phyloP scores from a whole-genome alignment of 1,284 basidiomycete genomes.

The Microbotryomycetes sp. region DNA sequence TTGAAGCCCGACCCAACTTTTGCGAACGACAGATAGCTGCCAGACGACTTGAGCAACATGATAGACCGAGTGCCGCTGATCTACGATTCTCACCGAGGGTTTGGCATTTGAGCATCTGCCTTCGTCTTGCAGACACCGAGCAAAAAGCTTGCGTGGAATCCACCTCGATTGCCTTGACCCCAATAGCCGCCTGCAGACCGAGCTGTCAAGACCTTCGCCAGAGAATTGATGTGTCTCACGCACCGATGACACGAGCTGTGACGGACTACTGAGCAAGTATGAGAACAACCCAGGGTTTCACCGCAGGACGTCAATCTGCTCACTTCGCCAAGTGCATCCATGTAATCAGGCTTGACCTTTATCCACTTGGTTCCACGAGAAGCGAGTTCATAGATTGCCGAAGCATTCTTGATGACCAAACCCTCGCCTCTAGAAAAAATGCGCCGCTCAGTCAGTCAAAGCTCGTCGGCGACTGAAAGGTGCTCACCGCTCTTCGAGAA shows the following conservation, averaged over 20 bases:
- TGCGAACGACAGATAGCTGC: conserved; percentile 68
- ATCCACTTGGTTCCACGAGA: conserved; percentile 84
- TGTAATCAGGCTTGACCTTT: conserved; percentile 88
- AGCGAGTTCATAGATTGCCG: conserved; percentile 70
- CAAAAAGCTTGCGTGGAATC: conserved; percentile 44
- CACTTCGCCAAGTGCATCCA: conserved; percentile 46
- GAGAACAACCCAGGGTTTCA: conserved; percentile 8
- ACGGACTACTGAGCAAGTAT: conserved; percentile 47
- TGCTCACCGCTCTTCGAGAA: conserved; percentile 57
- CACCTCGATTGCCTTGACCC: conserved; percentile 44
- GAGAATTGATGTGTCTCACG: conserved; percentile 13
- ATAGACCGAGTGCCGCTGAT: conserved; percentile 44
- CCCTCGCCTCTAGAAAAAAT: conserved; percentile 64
- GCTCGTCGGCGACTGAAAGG: not conserved
- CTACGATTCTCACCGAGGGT: conserved; percentile 55
- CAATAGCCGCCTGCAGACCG: conserved; percentile 41
- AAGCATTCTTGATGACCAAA: conserved; percentile 76
- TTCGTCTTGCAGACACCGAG: conserved; percentile 42
- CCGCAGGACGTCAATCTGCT: not conserved
- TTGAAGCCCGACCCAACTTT: conserved; percentile 80
- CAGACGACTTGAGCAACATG: too few species aligned
- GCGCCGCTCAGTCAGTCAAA: not conserved
- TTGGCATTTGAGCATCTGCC: conserved; percentile 27
- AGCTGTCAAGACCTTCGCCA: too few species aligned
- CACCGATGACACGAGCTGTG: conserved; percentile 77